A percentile compares a stretch with the other conserved stretches of the same genome.
Evolutionary conservation across 306 rosid genomes (phyloP).

Genomic region (Fragaria iinumae): DNA sequence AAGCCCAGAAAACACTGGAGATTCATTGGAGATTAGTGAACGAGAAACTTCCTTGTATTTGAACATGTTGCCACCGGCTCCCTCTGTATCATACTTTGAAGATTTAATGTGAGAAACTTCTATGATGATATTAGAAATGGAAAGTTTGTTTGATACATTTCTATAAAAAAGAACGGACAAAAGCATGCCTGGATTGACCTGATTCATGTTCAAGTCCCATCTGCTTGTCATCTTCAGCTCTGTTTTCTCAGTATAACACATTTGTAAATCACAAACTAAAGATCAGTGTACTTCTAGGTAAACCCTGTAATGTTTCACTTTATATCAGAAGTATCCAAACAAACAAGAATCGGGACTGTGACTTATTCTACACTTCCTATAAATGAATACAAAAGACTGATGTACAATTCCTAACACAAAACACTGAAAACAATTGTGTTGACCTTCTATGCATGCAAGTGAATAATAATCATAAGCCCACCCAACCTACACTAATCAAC

Average conservation of each 20-base stretch:
- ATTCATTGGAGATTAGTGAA: neutral
- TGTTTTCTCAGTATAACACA: neutral
- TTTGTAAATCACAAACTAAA: neutral
- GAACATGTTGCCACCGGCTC: constrained; percentile 1
- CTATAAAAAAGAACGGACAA: neutral
- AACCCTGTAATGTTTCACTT: constrained; percentile 2
- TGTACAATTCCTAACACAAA: constrained; percentile 3
- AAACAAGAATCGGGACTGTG: neutral
- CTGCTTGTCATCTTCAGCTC: neutral
- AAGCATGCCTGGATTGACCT: neutral
- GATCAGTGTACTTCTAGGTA: neutral
- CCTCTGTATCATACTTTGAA: neutral
- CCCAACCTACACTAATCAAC: constrained; percentile 1
- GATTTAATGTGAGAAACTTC: neutral
- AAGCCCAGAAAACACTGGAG: neutral
- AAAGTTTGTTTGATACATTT: too few relatives aligned
- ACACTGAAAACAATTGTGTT: constrained; percentile 3
- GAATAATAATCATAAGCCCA: neutral
- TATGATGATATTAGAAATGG: neutral
- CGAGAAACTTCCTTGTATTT: neutral
- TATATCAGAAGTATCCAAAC: neutral
- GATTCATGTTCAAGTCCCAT: neutral
- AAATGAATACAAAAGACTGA: neutral
- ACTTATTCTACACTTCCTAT: neutral
- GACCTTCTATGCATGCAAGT: constrained; percentile 5